Base-by-base conservation (phyloP, 164 flowering plant species). In the Aristolochia fimbriata region DNA sequence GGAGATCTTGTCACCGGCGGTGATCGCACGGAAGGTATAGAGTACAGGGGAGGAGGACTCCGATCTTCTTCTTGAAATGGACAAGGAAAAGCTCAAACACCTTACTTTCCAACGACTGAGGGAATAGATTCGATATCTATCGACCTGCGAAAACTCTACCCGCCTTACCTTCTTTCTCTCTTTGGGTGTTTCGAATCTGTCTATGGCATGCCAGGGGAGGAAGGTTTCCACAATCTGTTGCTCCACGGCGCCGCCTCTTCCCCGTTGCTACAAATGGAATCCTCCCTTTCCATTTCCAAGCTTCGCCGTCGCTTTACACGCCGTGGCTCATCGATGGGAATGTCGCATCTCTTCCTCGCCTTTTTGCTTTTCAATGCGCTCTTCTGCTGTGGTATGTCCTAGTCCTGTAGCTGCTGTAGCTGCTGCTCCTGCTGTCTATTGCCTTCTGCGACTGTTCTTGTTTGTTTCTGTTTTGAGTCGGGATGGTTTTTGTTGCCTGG, bases 131-230 rank as follows among this genome's bases (percentile, higher is more conserved):
- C 58, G 1, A 16, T 15, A 16, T 2, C 52, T 5, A 49, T 49
- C 52, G n/a, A 5, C 20, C 12, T 17, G 52, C 43, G 43, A 37
- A 5, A 23, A 27, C 56, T 52, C 24, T 21, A 15, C 30, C 21
- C 31, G 2, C 19, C 12, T 5, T 16, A 6, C 4, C 31, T 31
- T 31, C 0, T 37, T 52, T 52, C 30, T 22, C 30, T 23, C 16
- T 55, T 30, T 16, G n/a, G 31, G 57, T 21, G 57, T n/a, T 15
- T 15, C 17, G 37, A 30, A 56, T 56, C 58, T 30, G 45, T 56
- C 43, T 56, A 56, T 56, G 58, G 58, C 41, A 56, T 56, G 58
- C 58, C 58, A 19, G 58, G 20, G 37, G 58, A 31, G 31, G 45
- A 56, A 30, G 58, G 10, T 31, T 56, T 56, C n/a, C 31, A 15